Percentiles rank a stretch among this genome's conserved stretches.
Evolutionary conservation across 768 basidiomycete species (phyloP).

Genomic region (Gautieria morchelliformis): DNA sequence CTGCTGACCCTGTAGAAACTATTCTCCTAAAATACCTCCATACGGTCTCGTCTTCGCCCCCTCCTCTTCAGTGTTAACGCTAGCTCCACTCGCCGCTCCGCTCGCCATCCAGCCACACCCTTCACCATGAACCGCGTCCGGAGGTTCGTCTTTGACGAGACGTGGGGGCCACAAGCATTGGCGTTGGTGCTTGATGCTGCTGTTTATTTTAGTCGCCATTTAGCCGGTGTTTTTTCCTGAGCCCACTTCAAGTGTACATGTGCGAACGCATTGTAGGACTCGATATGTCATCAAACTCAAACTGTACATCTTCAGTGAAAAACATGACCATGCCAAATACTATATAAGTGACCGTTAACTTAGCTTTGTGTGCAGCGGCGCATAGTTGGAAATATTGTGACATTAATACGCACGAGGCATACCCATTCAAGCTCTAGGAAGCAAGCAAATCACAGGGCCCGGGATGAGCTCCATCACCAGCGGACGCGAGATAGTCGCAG

Average conservation of each 20-base stretch:
- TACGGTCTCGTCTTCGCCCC: constrained; percentile 52
- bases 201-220: background rate
- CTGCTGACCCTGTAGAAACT: background rate
- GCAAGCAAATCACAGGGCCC: constrained; percentile 1
- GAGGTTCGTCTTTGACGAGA: background rate
- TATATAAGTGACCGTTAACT: no score
- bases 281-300: no score
- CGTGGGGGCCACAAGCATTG: constrained; percentile 27
- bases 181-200: constrained; percentile 20
- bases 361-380: no score
- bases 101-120: background rate
- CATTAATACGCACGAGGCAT: constrained; percentile 33
- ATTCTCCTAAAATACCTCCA: constrained; percentile 25
- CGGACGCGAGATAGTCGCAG: constrained; percentile 1
- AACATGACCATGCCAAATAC: no score
- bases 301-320: no score
- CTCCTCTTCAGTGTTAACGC: constrained; percentile 11
- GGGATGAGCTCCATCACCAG: background rate
- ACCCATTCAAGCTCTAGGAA: background rate
- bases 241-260: background rate
- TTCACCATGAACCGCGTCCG: background rate
- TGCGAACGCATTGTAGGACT: no score
- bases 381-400: no score
- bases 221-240: background rate
- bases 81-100: constrained; percentile 8